A percentile compares a stretch with the other conserved stretches of the same genome.
These are phyloP conservation scores for Jasminum sambac DNA, from an alignment of 257 asterid species.

Conservation along the genomic window DNA sequence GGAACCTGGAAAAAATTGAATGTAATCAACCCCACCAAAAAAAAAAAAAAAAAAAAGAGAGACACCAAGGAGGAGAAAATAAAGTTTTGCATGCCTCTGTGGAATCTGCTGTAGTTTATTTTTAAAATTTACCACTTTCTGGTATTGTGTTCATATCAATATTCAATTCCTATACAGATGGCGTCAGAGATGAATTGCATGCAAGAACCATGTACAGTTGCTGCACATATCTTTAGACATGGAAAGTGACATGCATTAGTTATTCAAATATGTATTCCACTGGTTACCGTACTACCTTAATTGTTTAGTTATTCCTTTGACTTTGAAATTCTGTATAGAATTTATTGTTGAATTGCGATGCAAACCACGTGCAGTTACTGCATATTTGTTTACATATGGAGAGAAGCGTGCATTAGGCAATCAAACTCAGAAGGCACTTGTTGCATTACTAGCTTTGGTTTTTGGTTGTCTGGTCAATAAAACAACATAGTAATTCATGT, in stretches of 20 bases:
- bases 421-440: too few species aligned
- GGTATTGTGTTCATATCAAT: not conserved
- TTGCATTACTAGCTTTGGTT: too few species aligned
- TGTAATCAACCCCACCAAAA: slow-evolving; percentile 6
- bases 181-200: not conserved
- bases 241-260: slow-evolving; percentile 8
- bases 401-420: too few species aligned
- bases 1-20: slow-evolving; percentile 63
- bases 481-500: slow-evolving; percentile 11
- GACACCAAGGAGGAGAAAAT: too few species aligned
- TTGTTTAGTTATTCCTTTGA: too few species aligned
- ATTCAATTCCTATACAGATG: slow-evolving; percentile 9
- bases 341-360: too few species aligned
- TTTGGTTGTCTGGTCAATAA: not conserved
- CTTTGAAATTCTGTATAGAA: too few species aligned
- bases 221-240: slow-evolving; percentile 8
- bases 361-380: too few species aligned
- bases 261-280: slow-evolving; percentile 10
- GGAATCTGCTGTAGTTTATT: slow-evolving; percentile 7
- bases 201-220: not conserved
- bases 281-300: slow-evolving; percentile 13
- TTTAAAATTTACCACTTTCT: not conserved
- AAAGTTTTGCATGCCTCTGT: slow-evolving; percentile 1
- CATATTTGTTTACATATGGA: too few species aligned
- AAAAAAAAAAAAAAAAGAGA: not conserved